Evolutionary conservation across 108 stramenopile species (phyloP).

Genomic region (Nitzschia sp.): DNA sequence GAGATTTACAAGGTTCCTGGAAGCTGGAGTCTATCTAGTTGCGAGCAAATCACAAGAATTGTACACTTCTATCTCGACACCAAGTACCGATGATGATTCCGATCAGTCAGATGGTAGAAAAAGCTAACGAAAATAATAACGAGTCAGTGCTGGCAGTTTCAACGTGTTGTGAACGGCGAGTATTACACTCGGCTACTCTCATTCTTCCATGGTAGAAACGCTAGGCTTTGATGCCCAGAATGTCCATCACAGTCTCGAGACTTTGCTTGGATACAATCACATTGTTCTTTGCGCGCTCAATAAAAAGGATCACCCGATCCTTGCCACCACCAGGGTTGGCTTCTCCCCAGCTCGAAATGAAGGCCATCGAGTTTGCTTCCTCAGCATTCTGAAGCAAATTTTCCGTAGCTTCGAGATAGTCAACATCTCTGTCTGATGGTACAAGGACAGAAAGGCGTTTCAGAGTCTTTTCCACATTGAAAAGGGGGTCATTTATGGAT

Average conservation of each 20-base stretch:
- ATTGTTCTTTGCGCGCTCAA: conserved; percentile 83
- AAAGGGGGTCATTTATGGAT: conserved; percentile 72
- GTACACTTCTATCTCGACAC: conserved; percentile 9
- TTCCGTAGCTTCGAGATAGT: conserved; percentile 77
- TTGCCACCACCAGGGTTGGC: conserved; percentile 86
- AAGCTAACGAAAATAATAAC: not conserved
- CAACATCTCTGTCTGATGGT: conserved; percentile 46
- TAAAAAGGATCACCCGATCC: conserved; percentile 73
- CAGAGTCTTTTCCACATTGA: conserved; percentile 73
- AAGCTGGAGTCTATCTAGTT: conserved; percentile 35
- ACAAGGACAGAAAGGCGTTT: conserved; percentile 56
- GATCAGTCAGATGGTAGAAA: not conserved
- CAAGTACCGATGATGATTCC: not conserved
- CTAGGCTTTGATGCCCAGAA: conserved; percentile 40
- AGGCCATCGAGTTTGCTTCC: conserved; percentile 75
- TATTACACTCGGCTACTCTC: not conserved
- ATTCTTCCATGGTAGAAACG: not conserved
- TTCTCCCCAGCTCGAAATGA: conserved; percentile 83
- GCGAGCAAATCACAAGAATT: conserved; percentile 24
- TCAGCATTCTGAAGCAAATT: conserved; percentile 57
- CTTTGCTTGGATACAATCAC: conserved; percentile 58
- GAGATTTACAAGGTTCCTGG: conserved; percentile 26
- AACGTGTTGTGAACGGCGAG: not conserved
- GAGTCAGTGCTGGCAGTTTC: not conserved
- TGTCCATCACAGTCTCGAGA: conserved; percentile 59